A percentile compares a stretch with the other conserved stretches of the same genome.
Evolutionary conservation across 805 yeast species (phyloP).

Genomic region (Kodamaea jinghongensis): DNA sequence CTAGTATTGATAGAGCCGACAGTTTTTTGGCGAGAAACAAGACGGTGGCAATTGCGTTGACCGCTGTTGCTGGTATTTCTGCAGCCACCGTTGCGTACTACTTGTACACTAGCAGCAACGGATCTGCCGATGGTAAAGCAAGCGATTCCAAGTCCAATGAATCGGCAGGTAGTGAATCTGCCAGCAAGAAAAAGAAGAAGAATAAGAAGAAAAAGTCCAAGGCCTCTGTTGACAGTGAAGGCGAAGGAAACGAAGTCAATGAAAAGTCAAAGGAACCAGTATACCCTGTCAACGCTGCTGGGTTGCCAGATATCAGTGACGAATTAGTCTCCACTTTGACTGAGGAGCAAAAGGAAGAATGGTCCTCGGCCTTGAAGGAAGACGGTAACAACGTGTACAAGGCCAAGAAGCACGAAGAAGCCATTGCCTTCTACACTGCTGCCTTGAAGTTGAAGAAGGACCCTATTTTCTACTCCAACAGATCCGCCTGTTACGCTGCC

Average conservation of each 20-base stretch:
- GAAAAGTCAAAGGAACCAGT: constrained; percentile 8
- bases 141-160: constrained; percentile 22
- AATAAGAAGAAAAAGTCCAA: constrained; percentile 47
- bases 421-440: constrained; percentile 72
- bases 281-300: constrained; percentile 55
- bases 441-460: constrained; percentile 78
- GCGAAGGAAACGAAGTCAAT: background rate
- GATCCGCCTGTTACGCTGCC: constrained; percentile 94
- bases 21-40: constrained; percentile 52
- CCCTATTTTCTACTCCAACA: constrained; percentile 89
- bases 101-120: constrained; percentile 23
- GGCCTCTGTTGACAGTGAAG: constrained; percentile 10
- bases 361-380: constrained; percentile 78
- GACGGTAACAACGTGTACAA: constrained; percentile 85
- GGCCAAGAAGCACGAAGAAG: constrained; percentile 64
- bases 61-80: constrained; percentile 61
- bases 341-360: constrained; percentile 52
- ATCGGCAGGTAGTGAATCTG: constrained; percentile 14
- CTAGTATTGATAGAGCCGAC: constrained; percentile 9
- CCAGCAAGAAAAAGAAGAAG: constrained; percentile 30
- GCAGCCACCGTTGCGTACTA: constrained; percentile 59
- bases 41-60: constrained; percentile 54
- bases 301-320: constrained; percentile 56
- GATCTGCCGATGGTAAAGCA: constrained; percentile 12
- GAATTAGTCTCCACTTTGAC: constrained; percentile 46